phyloP scores from a whole-genome alignment of 1,139 yeast species.

The Pichia sp. region DNA sequence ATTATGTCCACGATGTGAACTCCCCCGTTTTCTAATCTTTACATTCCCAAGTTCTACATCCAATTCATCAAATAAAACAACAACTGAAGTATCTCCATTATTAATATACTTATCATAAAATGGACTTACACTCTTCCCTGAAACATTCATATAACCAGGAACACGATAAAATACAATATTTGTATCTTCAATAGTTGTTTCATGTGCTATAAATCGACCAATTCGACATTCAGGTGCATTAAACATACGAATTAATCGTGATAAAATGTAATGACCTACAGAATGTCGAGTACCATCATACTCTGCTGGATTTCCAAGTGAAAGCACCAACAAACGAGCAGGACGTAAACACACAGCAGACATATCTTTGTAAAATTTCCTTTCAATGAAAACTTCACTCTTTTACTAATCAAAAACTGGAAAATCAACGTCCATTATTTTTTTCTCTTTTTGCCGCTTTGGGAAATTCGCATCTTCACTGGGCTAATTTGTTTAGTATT shows the following conservation, averaged over 20 bases:
- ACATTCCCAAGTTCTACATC: conserved; percentile 58
- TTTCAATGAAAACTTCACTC: no score
- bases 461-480: no score
- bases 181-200: not conserved
- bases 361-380: no score
- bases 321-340: conserved; percentile 23
- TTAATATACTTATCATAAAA: conserved; percentile 37
- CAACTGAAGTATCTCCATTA: conserved; percentile 11
- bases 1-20: conserved; percentile 73
- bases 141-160: conserved; percentile 59
- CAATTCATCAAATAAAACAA: conserved; percentile 73
- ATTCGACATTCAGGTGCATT: conserved; percentile 1
- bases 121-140: conserved; percentile 49
- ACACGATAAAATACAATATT: conserved; percentile 42
- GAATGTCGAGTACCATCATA: conserved; percentile 67
- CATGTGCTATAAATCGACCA: conserved; percentile 3
- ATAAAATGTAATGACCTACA: conserved; percentile 55
- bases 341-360: not conserved
- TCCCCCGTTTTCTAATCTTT: conserved; percentile 49
- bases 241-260: conserved; percentile 1
- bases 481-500: no score
- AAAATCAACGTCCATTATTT: no score
- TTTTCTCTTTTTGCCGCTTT: no score
- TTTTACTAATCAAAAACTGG: no score
- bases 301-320: conserved; percentile 71